Evolutionary conservation across 768 basidiomycete genomes (phyloP).

Genomic region (Strobilomyces confusus): DNA sequence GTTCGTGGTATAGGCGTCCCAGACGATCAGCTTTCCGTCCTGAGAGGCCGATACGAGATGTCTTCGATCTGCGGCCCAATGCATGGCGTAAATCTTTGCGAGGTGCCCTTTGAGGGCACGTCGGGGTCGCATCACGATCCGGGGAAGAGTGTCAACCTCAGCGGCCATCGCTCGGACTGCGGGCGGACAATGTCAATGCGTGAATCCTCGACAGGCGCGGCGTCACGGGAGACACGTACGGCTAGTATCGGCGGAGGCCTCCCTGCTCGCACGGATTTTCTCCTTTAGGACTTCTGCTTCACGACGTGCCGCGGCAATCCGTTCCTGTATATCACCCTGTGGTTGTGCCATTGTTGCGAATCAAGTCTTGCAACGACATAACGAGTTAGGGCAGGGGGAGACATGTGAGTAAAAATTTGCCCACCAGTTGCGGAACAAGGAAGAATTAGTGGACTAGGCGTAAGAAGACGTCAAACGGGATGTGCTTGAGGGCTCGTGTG

Average conservation of each 20-base stretch:
- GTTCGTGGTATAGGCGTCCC: conserved; percentile 99
- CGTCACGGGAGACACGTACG: conserved; percentile 51
- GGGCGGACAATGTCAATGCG: conserved; percentile 13
- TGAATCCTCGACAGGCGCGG: conserved; percentile 1
- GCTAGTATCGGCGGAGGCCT: conserved; percentile 97
- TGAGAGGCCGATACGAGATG: conserved; percentile 99
- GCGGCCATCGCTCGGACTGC: conserved; percentile 97
- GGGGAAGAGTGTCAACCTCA: conserved; percentile 92
- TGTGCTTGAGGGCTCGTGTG: conserved; percentile 7
- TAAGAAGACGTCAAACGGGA: conserved; percentile 20
- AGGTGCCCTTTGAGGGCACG: conserved; percentile 95
- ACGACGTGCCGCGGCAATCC: conserved; percentile 93
- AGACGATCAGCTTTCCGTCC: conserved; percentile 98
- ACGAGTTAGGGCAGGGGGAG: not conserved
- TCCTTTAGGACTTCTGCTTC: conserved; percentile 98
- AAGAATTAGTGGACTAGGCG: conserved; percentile 24
- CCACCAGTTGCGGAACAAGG: conserved; percentile 29
- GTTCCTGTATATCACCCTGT: conserved; percentile 82
- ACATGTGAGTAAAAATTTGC: conserved; percentile 24
- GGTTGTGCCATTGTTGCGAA: conserved; percentile 62
- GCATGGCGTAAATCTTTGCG: conserved; percentile 99
- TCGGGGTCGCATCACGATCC: conserved; percentile 94
- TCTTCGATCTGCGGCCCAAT: conserved; percentile 96
- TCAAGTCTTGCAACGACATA: conserved; percentile 4
- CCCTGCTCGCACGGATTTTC: conserved; percentile 95